Evolutionary conservation across 768 basidiomycete species (phyloP).

Genomic region (Leccinellum albellum): DNA sequence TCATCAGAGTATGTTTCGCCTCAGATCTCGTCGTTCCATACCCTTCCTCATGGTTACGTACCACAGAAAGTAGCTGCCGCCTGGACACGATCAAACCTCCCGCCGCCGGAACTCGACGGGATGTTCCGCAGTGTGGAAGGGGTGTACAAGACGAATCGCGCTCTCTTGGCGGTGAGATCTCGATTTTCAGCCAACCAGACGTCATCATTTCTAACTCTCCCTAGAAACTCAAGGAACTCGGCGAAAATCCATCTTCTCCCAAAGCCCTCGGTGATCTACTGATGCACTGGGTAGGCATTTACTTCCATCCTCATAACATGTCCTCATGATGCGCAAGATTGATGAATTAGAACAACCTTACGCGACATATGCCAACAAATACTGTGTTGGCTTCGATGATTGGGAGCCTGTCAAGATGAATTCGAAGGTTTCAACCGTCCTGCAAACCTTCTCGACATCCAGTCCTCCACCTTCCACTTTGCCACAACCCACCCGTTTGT

Average conservation of each 20-base stretch:
- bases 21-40: not conserved
- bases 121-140: conserved; percentile 95
- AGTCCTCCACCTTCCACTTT: conserved; percentile 54
- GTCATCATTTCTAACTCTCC: conserved; percentile 13
- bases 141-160: conserved; percentile 88
- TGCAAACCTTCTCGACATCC: conserved; percentile 63
- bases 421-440: conserved; percentile 59
- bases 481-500: conserved; percentile 30
- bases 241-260: conserved; percentile 85
- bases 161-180: conserved; percentile 59
- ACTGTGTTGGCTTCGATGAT: conserved; percentile 70
- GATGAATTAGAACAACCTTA: conserved; percentile 90
- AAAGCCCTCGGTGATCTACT: conserved; percentile 92
- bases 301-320: conserved; percentile 4
- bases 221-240: conserved; percentile 93
- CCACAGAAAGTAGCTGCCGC: conserved; percentile 94
- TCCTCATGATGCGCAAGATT: conserved; percentile 52
- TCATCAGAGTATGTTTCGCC: conserved; percentile 73
- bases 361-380: conserved; percentile 71
- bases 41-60: conserved; percentile 11
- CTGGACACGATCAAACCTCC: conserved; percentile 94
- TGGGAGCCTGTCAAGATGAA: conserved; percentile 83
- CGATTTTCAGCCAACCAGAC: not conserved
- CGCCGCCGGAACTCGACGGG: conserved; percentile 83
- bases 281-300: conserved; percentile 86